phyloP scores from a whole-genome alignment of 305 asterid species.

The Stenogyne calaminthoides region DNA sequence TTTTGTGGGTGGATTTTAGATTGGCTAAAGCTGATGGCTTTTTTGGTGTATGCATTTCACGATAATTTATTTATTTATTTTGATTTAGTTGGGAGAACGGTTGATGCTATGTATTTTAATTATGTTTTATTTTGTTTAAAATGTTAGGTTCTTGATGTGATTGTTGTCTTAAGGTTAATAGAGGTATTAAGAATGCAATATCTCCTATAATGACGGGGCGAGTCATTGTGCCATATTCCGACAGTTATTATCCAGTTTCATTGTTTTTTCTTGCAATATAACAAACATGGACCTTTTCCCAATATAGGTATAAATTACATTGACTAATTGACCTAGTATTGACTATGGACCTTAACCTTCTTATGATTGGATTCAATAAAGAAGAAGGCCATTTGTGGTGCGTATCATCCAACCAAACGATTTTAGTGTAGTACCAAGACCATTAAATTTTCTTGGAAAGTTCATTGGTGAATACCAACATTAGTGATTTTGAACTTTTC shows the following conservation, averaged over 20 bases:
- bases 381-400: background rate
- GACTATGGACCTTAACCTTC: background rate
- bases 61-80: background rate
- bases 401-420: background rate
- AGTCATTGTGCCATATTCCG: background rate
- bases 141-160: background rate
- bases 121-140: background rate
- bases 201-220: background rate
- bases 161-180: background rate
- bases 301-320: background rate
- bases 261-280: background rate
- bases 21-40: background rate
- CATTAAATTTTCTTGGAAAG: background rate
- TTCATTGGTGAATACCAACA: background rate
- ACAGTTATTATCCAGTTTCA: background rate
- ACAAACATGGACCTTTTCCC: background rate
- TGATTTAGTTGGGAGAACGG: background rate
- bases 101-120: background rate
- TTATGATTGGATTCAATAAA: background rate
- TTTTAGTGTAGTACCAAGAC: background rate
- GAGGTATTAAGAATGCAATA: background rate
- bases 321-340: background rate
- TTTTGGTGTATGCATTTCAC: background rate
- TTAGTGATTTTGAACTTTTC: background rate
- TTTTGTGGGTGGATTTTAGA: constrained; percentile 23